Conservation (phyloP, 306 rosid genomes). For the Vicia sativa region DNA sequence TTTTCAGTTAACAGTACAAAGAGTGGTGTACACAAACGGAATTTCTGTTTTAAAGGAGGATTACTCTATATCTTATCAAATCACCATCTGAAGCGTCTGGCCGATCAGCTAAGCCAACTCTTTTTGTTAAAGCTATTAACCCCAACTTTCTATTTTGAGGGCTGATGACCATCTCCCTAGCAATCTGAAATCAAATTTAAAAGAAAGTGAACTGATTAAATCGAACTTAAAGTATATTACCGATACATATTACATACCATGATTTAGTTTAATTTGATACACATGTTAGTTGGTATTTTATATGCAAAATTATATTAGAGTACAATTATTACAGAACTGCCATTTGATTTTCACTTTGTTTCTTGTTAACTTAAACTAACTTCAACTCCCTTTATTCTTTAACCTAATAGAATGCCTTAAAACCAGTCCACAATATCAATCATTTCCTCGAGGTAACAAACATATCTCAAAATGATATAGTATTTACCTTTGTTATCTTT, state of each 20-base stretch:
- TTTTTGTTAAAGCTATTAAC: slow-evolving; percentile 73
- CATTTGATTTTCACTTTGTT: too few relatives aligned
- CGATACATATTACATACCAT: slow-evolving; percentile 26
- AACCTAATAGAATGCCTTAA: not conserved
- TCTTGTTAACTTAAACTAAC: too few relatives aligned
- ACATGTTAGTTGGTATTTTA: too few relatives aligned
- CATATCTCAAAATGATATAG: slow-evolving; percentile 12
- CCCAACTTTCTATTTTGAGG: slow-evolving; percentile 91
- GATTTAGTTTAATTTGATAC: not conserved
- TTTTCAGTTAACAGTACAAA: slow-evolving; percentile 17
- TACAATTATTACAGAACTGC: too few relatives aligned
- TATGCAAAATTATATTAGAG: too few relatives aligned
- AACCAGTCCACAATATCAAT: not conserved
- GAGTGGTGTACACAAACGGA: slow-evolving; percentile 10
- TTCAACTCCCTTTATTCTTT: too few relatives aligned
- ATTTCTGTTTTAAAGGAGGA: slow-evolving; percentile 32
- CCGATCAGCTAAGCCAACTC: slow-evolving; percentile 69
- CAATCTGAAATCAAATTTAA: slow-evolving; percentile 65
- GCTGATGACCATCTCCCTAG: slow-evolving; percentile 97
- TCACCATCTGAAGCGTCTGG: slow-evolving; percentile 87
- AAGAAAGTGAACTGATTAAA: slow-evolving; percentile 22
- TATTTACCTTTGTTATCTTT: slow-evolving; percentile 86
- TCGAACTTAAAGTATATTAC: not conserved
- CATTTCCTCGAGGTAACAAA: slow-evolving; percentile 16
- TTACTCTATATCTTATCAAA: slow-evolving; percentile 89